Conservation (phyloP, 306 rosid species). For the Bauhinia variegata region DNA sequence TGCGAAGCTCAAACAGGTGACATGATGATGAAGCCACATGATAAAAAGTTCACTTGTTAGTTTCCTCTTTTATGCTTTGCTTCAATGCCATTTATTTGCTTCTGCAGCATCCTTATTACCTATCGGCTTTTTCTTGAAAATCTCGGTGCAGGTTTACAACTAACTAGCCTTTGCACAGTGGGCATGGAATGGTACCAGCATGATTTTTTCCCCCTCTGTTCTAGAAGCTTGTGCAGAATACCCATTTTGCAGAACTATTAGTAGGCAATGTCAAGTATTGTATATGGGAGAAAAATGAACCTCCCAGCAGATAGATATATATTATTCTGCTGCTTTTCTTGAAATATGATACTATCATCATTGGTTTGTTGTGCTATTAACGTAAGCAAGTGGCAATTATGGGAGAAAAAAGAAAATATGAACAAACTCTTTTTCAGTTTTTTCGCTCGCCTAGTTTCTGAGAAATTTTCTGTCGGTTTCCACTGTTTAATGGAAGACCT, state of each 20-base stretch:
- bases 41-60: constrained; percentile 41
- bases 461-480: too few species aligned
- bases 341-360: too few species aligned
- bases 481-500: too few species aligned
- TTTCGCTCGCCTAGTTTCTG: too few species aligned
- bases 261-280: constrained; percentile 1
- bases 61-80: constrained; percentile 24
- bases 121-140: constrained; percentile 11
- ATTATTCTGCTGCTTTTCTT: too few species aligned
- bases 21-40: constrained; percentile 37
- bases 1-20: constrained; percentile 48
- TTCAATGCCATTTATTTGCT: neutral
- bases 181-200: too few species aligned
- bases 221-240: neutral
- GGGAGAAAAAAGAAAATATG: too few species aligned
- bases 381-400: too few species aligned
- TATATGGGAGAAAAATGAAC: constrained; percentile 13
- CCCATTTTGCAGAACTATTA: constrained; percentile 16
- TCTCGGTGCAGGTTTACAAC: constrained; percentile 40
- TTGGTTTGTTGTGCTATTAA: too few species aligned
- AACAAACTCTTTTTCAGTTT: too few species aligned
- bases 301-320: constrained; percentile 20
- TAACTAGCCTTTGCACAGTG: too few species aligned
- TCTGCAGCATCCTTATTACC: constrained; percentile 8
- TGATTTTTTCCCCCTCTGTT: too few species aligned